These are phyloP conservation scores for Tulasnella sp. DNA, from an alignment of 768 basidiomycete genomes.

Conservation along the genomic window DNA sequence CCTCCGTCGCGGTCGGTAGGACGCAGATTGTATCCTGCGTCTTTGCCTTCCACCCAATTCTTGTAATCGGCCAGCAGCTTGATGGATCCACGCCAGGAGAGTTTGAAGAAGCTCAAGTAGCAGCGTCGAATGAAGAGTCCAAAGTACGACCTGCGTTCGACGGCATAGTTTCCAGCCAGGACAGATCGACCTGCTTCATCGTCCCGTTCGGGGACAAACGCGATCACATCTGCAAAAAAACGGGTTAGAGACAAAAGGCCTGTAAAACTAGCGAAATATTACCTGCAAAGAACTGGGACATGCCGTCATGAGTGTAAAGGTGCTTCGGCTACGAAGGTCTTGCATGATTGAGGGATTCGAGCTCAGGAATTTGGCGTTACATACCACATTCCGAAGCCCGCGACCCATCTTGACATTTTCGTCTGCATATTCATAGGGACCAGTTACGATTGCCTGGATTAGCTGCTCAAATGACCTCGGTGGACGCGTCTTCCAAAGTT, in stretches of 20 bases:
- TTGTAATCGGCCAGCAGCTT: slow-evolving; percentile 69
- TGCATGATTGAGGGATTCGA: not conserved
- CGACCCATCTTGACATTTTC: slow-evolving; percentile 53
- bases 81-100: slow-evolving; percentile 73
- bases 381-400: slow-evolving; percentile 51
- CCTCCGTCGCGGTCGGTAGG: slow-evolving; percentile 47
- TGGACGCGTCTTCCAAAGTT: slow-evolving; percentile 57
- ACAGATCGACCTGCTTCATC: slow-evolving; percentile 51
- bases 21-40: slow-evolving; percentile 55
- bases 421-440: slow-evolving; percentile 51
- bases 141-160: slow-evolving; percentile 70
- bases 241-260: not conserved
- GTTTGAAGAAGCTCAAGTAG: slow-evolving; percentile 70
- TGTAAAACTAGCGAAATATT: not conserved
- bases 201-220: slow-evolving; percentile 61
- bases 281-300: slow-evolving; percentile 62
- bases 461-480: slow-evolving; percentile 62
- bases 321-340: slow-evolving; percentile 50
- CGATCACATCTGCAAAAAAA: slow-evolving; percentile 55
- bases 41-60: slow-evolving; percentile 61
- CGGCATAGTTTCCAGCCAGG: not conserved
- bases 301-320: slow-evolving; percentile 58
- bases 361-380: slow-evolving; percentile 17
- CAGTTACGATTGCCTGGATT: slow-evolving; percentile 49
- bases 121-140: slow-evolving; percentile 82